Base-by-base conservation (phyloP, 305 asterid species). In the Solanum hybrid region DNA sequence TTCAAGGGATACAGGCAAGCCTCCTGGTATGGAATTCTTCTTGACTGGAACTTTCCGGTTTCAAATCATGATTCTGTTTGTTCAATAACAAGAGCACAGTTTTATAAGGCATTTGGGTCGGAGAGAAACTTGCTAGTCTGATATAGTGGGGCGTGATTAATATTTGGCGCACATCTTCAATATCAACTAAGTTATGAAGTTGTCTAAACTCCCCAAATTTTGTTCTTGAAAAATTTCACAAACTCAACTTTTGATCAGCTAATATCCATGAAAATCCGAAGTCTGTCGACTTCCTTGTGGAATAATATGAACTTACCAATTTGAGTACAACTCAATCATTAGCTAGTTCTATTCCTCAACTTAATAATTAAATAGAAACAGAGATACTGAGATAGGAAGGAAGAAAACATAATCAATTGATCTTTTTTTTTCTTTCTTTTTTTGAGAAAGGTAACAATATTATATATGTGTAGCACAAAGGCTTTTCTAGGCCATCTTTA, bases 1-100 rank as follows among this genome's bases (percentile, higher is more conserved):
- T 90, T 94, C 93, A 81, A 93, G 93, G 90, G 96, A 96, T 42
- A 91, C 89, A 89, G 81, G 90, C 88, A 96, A 90, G 89, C 92
- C 95, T 75, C 90, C 88, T 91, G 97, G 99, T 96, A 95, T 84
- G 35, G 87, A 36, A 32, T 88, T 12, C 32, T 76, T 77, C 73
- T 76, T 77, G 26, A 77, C 31, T 66, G 82, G 20, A 77, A 76
- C 32, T 72, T 42, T 71, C n/a, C 14, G 6, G 16, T 88, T 75
- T 87, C 40, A 29, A 84, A 46, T 84, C 22, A 6, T 46, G 40
- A 84, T 84, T 35, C 29, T 84, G 40, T 46, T 42, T 46, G 40
- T 84, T 84, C 87, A 84, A 27, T 29, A 84, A 84, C 40, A 84
- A 46, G 72, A 46, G 73, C 87, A 84, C 29, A 46, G 27, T 42